Evolutionary conservation across 129 eudicot species (phyloP).

Genomic region (Centella asiatica): DNA sequence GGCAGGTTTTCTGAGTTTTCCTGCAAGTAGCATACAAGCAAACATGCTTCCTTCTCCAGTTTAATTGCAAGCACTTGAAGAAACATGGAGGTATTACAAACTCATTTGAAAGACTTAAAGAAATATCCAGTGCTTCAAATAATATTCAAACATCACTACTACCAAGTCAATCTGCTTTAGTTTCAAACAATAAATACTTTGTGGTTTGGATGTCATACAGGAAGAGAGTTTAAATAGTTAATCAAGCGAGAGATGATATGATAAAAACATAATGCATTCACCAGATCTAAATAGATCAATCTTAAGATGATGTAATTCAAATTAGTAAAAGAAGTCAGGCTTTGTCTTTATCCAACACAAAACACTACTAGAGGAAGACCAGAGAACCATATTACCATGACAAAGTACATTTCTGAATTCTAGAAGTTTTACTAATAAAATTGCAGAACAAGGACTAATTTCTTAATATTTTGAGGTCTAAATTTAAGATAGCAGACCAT

Average conservation of each 20-base stretch:
- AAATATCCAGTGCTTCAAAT: too few relatives aligned
- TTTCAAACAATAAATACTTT: not conserved
- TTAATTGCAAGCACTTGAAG: not conserved
- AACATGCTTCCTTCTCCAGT: not conserved
- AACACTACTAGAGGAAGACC: too few relatives aligned
- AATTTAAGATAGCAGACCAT: not conserved
- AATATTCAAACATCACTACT: not conserved
- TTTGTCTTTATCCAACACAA: not conserved
- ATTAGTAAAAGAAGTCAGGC: not conserved
- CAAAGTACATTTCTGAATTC: too few relatives aligned
- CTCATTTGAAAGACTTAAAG: not conserved
- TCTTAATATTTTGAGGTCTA: not conserved
- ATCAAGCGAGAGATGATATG: not conserved
- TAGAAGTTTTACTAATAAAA: not conserved
- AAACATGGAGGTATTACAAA: not conserved
- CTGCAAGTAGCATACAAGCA: not conserved
- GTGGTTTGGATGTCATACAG: not conserved
- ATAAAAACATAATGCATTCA: not conserved
- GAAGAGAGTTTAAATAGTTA: not conserved
- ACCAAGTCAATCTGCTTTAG: not conserved
- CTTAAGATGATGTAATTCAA: not conserved
- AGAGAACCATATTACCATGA: too few relatives aligned
- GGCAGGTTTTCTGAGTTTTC: not conserved
- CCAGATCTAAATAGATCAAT: not conserved
- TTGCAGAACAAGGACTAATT: not conserved